Base-by-base conservation (phyloP, 179 eudicot species). In the Heliamphora pulchella region DNA sequence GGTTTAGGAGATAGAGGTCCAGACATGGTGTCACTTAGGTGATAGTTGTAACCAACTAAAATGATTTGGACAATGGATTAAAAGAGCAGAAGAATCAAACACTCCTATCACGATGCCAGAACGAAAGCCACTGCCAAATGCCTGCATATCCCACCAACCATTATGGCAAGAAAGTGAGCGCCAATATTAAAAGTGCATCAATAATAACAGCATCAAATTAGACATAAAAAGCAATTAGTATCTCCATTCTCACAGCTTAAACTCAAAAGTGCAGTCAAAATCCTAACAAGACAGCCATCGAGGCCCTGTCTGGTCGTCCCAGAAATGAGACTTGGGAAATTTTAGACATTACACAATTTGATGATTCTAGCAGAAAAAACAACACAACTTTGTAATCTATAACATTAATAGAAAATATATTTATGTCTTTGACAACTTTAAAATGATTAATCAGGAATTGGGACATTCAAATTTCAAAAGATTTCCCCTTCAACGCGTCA, bases 91-190 rank as follows among this genome's bases (percentile, higher is more conserved):
- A 77, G 71, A 77, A 77, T 64, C 80, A 77, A 77, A 51, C 80
- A 77, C 79, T 77, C 71, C 55, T 63, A 77, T 77, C 79, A 48
- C 65, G 79, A 64, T 77, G 79, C 71, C n/a, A 63, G 61, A 64
- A 62, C 54, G 11, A 65, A 64, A 41, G 44, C 44, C 69, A 18
- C 14, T 48, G 18, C 72, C 59, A 77, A 77, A 77, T 77, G 72
- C 72, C 80, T 77, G 80, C 72, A 64, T 63, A 50, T 13, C 61
- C 69, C 80, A 71, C 54, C 75, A 2, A 73, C 14, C 31, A 77
- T 64, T 63, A 64, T 64, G 48, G 11, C 20, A 31, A 7, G 48
- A 50, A 55, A 64, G n/a, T 48, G 13, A 77, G 51, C 10, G 53
- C 2, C 46, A 63, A 22, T 10, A 50, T 10, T 14, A 50, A 8